phyloP scores from a whole-genome alignment of 2,329 filamentous ascomycete genomes.

The Pseudogymnoascus sp. region DNA sequence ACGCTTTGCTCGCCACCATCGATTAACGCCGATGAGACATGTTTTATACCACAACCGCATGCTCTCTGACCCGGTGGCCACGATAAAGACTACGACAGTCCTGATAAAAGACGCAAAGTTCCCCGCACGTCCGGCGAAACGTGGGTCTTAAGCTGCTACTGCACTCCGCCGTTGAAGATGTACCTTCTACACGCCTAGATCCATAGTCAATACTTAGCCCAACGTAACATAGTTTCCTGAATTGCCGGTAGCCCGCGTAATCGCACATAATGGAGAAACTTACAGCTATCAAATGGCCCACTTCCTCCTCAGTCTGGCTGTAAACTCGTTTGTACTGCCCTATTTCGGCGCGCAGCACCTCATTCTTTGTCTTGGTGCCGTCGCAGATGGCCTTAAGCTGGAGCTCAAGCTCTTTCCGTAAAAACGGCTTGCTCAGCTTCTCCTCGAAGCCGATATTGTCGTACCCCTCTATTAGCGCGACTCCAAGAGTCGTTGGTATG shows the following conservation, averaged over 20 bases:
- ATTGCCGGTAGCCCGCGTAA: background rate
- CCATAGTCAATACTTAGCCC: background rate
- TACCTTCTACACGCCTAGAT: conserved; percentile 6
- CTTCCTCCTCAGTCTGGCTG: conserved; percentile 67
- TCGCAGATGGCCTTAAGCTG: conserved; percentile 97
- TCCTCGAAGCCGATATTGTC: conserved; percentile 89
- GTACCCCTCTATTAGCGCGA: conserved; percentile 89
- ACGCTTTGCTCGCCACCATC: background rate
- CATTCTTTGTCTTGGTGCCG: conserved; percentile 63
- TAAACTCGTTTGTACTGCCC: conserved; percentile 83
- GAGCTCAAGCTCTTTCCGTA: conserved; percentile 95
- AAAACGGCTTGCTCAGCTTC: conserved; percentile 88
- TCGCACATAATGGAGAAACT: conserved; percentile 27
- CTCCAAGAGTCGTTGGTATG: conserved; percentile 82
- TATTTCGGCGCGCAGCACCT: conserved; percentile 75
- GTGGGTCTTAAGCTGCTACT: background rate
- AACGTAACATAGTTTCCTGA: background rate
- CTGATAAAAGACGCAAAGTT: background rate
- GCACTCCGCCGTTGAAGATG: background rate
- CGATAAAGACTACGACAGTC: background rate
- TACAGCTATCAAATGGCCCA: conserved; percentile 57
- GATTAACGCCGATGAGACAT: conserved; percentile 4
- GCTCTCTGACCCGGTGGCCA: background rate
- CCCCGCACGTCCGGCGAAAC: background rate
- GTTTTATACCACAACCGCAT: background rate